phyloP scores from a whole-genome alignment of 2,329 filamentous ascomycete genomes.

The Xylaria sp. region DNA sequence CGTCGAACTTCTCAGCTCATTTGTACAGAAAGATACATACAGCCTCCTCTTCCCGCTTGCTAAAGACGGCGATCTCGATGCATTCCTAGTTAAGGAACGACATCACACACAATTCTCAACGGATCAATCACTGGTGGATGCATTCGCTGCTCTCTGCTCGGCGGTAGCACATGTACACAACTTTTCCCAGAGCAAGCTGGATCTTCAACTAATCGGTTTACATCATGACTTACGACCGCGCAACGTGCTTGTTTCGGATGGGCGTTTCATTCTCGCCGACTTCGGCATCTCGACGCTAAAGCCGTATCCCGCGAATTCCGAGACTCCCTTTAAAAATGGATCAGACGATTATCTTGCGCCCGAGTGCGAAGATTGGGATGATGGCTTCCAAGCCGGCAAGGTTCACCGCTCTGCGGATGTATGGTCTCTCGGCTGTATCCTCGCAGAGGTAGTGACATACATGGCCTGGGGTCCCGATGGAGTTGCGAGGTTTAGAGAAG shows the following conservation, averaged over 20 bases:
- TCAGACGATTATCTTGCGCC: conserved; percentile 22
- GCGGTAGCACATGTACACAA: not conserved
- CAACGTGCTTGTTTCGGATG: conserved; percentile 24
- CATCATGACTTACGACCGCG: conserved; percentile 30
- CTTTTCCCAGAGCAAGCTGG: not conserved
- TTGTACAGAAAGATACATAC: not conserved
- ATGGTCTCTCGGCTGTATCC: conserved; percentile 31
- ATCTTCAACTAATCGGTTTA: not conserved
- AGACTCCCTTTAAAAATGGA: conserved; percentile 21
- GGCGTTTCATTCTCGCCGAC: conserved; percentile 27
- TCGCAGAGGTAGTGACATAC: conserved; percentile 27
- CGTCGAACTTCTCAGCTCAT: not conserved
- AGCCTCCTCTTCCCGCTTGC: not conserved
- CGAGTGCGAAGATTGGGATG: conserved; percentile 19
- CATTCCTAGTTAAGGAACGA: no score
- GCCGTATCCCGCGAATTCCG: not conserved
- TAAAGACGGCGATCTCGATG: not conserved
- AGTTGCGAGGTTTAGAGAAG: not conserved
- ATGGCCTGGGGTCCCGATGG: conserved; percentile 13
- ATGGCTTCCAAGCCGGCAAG: conserved; percentile 11
- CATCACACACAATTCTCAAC: no score
- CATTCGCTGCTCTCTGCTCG: not conserved
- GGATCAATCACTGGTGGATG: no score
- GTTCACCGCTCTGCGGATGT: conserved; percentile 13
- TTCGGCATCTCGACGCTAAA: conserved; percentile 30